Conservation (phyloP, 305 asterid species). For the Solanum chacoense region DNA sequence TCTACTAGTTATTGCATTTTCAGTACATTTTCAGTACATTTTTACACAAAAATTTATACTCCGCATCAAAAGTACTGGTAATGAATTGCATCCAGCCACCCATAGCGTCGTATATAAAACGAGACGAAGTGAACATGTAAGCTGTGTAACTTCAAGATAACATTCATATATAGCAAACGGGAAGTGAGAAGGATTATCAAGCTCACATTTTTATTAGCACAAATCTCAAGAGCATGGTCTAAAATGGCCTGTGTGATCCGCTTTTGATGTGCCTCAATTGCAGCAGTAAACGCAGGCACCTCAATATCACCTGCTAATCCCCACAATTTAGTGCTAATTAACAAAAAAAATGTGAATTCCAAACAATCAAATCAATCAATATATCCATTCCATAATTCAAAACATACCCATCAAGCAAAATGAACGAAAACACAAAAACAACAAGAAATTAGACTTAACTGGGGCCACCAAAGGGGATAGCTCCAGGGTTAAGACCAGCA, state of each 20-base stretch:
- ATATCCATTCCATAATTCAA: not conserved
- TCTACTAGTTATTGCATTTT: not conserved
- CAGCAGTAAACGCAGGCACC: constrained; percentile 40
- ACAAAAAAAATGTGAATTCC: not conserved
- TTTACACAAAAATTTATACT: not conserved
- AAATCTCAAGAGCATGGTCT: constrained; percentile 28
- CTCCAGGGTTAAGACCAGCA: constrained; percentile 27
- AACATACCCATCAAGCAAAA: not conserved
- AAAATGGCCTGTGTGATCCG: constrained; percentile 36
- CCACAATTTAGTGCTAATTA: not conserved
- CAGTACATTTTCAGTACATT: not conserved
- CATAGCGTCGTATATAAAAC: not conserved
- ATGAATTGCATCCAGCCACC: not conserved
- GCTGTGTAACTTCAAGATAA: not conserved
- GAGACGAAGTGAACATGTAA: not conserved
- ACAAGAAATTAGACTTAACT: constrained; percentile 13
- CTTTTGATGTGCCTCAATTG: constrained; percentile 36
- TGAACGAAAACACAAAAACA: not conserved
- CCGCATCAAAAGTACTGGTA: not conserved
- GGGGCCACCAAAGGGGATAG: constrained; percentile 43
- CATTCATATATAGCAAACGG: not conserved
- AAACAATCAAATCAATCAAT: not conserved
- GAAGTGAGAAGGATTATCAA: not conserved
- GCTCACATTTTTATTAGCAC: constrained; percentile 28
- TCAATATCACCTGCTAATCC: constrained; percentile 26